Evolutionary conservation across 2,329 filamentous ascomycete species (phyloP).

Genomic region (Monosporascus sp.): DNA sequence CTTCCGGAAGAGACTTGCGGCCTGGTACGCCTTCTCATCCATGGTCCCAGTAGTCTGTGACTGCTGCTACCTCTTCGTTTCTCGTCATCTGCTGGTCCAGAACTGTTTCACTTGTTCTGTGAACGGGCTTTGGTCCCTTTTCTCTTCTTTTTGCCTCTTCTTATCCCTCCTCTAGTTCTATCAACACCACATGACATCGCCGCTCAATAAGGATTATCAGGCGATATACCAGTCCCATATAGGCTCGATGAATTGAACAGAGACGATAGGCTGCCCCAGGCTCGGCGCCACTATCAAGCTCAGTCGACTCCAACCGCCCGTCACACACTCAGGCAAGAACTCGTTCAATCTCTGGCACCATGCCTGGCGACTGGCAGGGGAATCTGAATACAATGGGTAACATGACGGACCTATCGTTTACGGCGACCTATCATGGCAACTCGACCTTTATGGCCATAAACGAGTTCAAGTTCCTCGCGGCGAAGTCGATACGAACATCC

Average conservation of each 20-base stretch:
- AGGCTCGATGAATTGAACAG: conserved; percentile 41
- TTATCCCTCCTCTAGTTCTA: conserved; percentile 16
- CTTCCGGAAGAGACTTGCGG: conserved; percentile 25
- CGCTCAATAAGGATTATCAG: background rate
- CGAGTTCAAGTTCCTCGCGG: conserved; percentile 45
- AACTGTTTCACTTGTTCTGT: conserved; percentile 41
- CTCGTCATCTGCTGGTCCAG: conserved; percentile 33
- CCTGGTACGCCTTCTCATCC: conserved; percentile 26
- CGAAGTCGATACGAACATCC: conserved; percentile 55
- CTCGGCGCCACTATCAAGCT: conserved; percentile 24
- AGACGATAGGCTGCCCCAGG: conserved; percentile 22
- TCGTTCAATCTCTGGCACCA: conserved; percentile 11
- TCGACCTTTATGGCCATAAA: conserved; percentile 43
- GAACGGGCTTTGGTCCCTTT: conserved; percentile 28
- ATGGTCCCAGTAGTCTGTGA: conserved; percentile 21
- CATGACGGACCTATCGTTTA: conserved; percentile 21
- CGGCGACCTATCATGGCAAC: conserved; percentile 29
- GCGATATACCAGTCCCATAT: conserved; percentile 5
- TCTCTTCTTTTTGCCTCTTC: conserved; percentile 18
- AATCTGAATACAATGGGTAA: conserved; percentile 20
- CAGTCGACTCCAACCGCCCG: conserved; percentile 11
- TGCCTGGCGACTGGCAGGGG: conserved; percentile 18
- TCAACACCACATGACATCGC: background rate
- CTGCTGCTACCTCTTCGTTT: conserved; percentile 26
- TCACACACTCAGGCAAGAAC: conserved; percentile 9